phyloP scores from a whole-genome alignment of 2,329 filamentous ascomycete genomes.

The Sclerotiophoma versabilis region DNA sequence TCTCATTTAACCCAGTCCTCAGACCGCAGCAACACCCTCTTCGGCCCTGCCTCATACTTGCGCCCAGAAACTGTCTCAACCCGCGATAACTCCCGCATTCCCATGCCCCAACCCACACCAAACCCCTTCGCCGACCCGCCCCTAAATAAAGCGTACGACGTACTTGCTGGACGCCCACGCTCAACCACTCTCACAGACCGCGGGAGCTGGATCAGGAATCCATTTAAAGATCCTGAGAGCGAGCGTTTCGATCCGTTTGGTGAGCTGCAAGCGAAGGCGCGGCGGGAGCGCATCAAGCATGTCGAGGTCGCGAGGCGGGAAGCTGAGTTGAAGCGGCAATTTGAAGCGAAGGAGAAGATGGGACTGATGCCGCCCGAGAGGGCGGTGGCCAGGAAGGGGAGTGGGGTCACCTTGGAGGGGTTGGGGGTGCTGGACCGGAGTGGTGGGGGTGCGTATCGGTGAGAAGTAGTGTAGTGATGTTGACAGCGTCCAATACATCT shows the following conservation, averaged over 20 bases:
- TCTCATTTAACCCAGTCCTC: conserved; percentile 33
- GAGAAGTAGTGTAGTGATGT: neutral
- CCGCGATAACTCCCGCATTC: conserved; percentile 28
- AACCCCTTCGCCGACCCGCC: conserved; percentile 48
- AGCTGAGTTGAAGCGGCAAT: conserved; percentile 27
- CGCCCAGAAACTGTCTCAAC: conserved; percentile 47
- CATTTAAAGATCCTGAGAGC: conserved; percentile 44
- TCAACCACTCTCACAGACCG: conserved; percentile 46
- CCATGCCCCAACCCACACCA: conserved; percentile 35
- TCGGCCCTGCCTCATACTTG: conserved; percentile 33
- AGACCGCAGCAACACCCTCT: conserved; percentile 36
- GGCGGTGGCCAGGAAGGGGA: conserved; percentile 28
- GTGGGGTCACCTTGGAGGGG: conserved; percentile 34
- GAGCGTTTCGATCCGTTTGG: conserved; percentile 49
- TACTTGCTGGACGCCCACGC: conserved; percentile 40
- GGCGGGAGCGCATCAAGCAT: conserved; percentile 35
- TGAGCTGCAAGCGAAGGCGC: conserved; percentile 43
- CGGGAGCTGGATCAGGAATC: conserved; percentile 44
- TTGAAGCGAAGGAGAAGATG: conserved; percentile 39
- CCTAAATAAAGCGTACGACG: conserved; percentile 47
- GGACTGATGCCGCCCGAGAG: conserved; percentile 27
- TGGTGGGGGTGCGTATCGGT: conserved; percentile 22
- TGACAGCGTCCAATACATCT: neutral
- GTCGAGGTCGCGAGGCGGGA: conserved; percentile 35
- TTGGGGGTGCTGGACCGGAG: conserved; percentile 37